Evolutionary conservation across 257 asterid genomes (phyloP), one percentile per base, ranked within the genome.

Genomic region (Galeopsis tetrahit): DNA sequence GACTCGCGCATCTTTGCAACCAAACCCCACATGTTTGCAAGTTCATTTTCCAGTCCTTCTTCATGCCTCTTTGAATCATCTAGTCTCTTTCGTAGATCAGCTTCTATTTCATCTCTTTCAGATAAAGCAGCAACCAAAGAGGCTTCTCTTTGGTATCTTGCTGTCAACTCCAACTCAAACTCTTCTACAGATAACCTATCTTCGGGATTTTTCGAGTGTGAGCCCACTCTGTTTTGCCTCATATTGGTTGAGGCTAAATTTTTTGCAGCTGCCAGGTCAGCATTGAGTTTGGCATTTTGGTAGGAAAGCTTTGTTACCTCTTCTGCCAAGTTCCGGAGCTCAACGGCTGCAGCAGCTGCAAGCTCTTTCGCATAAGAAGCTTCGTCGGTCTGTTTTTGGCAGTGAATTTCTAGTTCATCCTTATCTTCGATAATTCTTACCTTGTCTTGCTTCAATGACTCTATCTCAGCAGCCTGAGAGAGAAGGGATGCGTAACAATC

Each of bases 311-410:
- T 88, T 3, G 91, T 87, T 55, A 88, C 93, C 83, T 90, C 96
- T 77, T 83, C 93, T 35, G 96, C 97, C 77, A 90, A 79, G 82
- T 84, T 88, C 35, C 86, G 89, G 52, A 90, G 97, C 83, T 90
- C 97, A 49, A 84, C 90, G 74, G 96, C 97, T 34, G 97, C 97
- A 8, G 92, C 96, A 17, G 91, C 82, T 6, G 97, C 97, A 17
- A 90, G 85, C 77, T 90, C 94, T 79, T 85, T 90, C 10, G 97
- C 97, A 65, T 90, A 88, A 14, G 83, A 81, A 74, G 94, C 89
- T 84, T 90, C 97, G 61, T 85, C 90, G 3, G 84, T 76, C 63
- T 88, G 87, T 72, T 90, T 80, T 80, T 77, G 82, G 77, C 79
- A 72, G 67, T 82, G 87, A 72, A 84, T 80, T 84, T 88, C 85